Evolutionary conservation across 2,329 filamentous ascomycete species (phyloP).

Genomic region (Xylariaceae sp.): DNA sequence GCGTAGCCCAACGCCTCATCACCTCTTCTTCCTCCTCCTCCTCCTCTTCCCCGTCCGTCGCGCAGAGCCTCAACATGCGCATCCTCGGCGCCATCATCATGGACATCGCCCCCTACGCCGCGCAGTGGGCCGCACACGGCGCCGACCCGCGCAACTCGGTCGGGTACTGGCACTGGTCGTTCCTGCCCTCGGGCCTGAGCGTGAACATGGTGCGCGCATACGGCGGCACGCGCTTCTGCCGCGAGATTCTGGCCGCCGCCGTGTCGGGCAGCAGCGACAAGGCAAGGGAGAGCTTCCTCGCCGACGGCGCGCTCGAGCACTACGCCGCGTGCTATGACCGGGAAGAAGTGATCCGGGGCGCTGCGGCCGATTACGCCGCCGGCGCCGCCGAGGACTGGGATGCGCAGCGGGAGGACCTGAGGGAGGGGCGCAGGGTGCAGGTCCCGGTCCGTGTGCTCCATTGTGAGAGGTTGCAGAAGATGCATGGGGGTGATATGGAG

Average conservation of each 20-base stretch:
- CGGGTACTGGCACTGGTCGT: conserved; percentile 15
- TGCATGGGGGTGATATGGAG: conserved; percentile 9
- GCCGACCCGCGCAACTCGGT: conserved; percentile 13
- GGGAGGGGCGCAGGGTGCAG: conserved; percentile 6
- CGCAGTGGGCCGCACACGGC: conserved; percentile 14
- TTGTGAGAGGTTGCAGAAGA: conserved; percentile 7
- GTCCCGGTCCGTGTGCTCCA: conserved; percentile 11
- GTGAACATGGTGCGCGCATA: conserved; percentile 13
- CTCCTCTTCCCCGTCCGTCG: conserved; percentile 2
- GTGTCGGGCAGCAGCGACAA: conserved; percentile 6
- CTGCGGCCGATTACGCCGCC: conserved; percentile 14
- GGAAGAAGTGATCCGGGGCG: conserved; percentile 14
- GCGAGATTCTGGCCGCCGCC: conserved; percentile 5
- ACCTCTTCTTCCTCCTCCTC: too few relatives aligned
- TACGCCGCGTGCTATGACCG: conserved; percentile 12
- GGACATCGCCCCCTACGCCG: conserved; percentile 15
- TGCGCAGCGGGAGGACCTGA: conserved; percentile 10
- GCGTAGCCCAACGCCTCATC: conserved; percentile 11
- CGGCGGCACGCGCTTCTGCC: conserved; percentile 13
- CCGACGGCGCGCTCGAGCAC: conserved; percentile 14
- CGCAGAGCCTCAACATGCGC: conserved; percentile 5
- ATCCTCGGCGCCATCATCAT: conserved; percentile 13
- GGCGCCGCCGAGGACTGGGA: conserved; percentile 18
- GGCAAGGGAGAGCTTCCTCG: conserved; percentile 6
- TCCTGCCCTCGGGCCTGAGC: conserved; percentile 12